These are phyloP conservation scores for Backusella parvicylindrica DNA, from an alignment of 192 early-diverging fungal genomes.

Conservation along the genomic window DNA sequence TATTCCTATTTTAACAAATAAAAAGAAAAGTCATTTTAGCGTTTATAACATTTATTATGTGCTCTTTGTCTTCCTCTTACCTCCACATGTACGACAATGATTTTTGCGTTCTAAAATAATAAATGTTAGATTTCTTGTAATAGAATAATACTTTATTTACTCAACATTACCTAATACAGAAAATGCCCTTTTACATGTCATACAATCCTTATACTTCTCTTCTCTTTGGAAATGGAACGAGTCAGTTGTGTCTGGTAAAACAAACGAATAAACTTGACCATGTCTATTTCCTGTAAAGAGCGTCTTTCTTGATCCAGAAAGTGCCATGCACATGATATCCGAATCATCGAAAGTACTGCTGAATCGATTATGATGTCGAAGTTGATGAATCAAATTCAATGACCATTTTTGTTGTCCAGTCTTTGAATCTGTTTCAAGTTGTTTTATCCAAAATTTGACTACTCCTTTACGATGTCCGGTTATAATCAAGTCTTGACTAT, in stretches of 20 bases:
- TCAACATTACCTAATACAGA: constrained; percentile 41
- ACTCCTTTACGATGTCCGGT: constrained; percentile 57
- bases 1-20: constrained; percentile 13
- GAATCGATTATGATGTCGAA: constrained; percentile 38
- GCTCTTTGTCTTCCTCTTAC: constrained; percentile 16
- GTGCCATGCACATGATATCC: constrained; percentile 39
- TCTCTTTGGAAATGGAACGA: constrained; percentile 48
- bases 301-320: constrained; percentile 38
- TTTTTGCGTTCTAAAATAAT: constrained; percentile 40
- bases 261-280: constrained; percentile 46
- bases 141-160: not conserved
- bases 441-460: constrained; percentile 41
- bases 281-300: constrained; percentile 49
- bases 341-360: constrained; percentile 23
- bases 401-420: constrained; percentile 32
- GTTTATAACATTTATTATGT: not conserved
- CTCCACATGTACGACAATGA: constrained; percentile 54
- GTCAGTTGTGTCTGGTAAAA: constrained; percentile 48
- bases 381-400: constrained; percentile 31
- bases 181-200: constrained; percentile 49
- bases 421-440: constrained; percentile 14
- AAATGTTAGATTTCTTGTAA: not conserved
- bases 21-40: not conserved
- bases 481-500: constrained; percentile 44
- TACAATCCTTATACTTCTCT: constrained; percentile 43